Conservation (phyloP, 257 asterid species). For the Paulownia fortunei region DNA sequence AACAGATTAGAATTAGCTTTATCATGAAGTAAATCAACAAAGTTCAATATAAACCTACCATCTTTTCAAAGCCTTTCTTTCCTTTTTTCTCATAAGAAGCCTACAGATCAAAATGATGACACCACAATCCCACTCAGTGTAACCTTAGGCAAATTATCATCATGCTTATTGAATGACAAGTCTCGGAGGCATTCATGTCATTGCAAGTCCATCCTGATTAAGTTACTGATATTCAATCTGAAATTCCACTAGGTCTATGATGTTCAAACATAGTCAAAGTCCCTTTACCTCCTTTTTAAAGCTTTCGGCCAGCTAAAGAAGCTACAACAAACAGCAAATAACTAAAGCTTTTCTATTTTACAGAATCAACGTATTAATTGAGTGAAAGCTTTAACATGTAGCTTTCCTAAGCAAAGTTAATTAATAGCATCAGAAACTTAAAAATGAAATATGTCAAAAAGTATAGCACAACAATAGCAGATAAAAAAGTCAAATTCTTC, state of each 20-base stretch:
- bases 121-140: slow-evolving; percentile 9
- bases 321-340: neutral
- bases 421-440: slow-evolving; percentile 7
- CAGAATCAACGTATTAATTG: neutral
- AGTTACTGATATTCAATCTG: slow-evolving; percentile 5
- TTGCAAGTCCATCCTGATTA: neutral
- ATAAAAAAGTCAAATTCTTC: slow-evolving; percentile 16
- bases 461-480: neutral
- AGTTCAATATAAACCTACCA: neutral
- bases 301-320: slow-evolving; percentile 16
- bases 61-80: neutral
- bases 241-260: neutral
- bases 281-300: neutral
- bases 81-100: neutral
- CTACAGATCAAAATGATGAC: slow-evolving; percentile 4
- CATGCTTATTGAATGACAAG: neutral
- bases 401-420: slow-evolving; percentile 7
- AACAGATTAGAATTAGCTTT: slow-evolving; percentile 15
- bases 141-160: neutral
- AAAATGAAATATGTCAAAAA: slow-evolving; percentile 20
- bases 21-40: slow-evolving; percentile 8
- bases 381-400: neutral
- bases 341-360: slow-evolving; percentile 10
- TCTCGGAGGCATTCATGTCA: neutral
- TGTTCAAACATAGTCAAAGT: slow-evolving; percentile 8